Percentiles rank a stretch among this genome's conserved stretches.
phyloP scores from a whole-genome alignment of 1,139 yeast genomes.

The Neolecta irregularis region DNA sequence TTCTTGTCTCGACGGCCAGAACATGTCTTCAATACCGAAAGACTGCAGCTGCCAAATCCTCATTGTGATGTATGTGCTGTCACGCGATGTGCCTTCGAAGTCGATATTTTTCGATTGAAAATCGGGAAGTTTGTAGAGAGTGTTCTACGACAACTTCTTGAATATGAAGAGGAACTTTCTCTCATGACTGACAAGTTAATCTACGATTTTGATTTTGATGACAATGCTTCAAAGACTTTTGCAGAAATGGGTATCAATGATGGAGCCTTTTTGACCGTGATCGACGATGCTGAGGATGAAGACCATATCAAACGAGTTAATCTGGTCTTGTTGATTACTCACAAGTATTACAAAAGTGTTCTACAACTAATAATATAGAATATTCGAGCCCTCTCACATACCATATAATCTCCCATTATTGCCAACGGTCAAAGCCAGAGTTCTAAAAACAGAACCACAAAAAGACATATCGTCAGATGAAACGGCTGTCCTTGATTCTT shows the following conservation, averaged over 20 bases:
- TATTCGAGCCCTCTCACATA: slow-evolving; percentile 7
- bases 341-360: slow-evolving; percentile 8
- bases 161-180: slow-evolving; percentile 51
- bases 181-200: slow-evolving; percentile 51
- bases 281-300: slow-evolving; percentile 57
- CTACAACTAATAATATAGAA: slow-evolving; percentile 3
- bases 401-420: slow-evolving; percentile 2
- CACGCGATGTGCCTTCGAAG: slow-evolving; percentile 35
- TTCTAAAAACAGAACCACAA: not conserved
- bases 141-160: slow-evolving; percentile 33
- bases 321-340: slow-evolving; percentile 46
- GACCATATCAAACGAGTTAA: slow-evolving; percentile 29
- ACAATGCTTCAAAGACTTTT: slow-evolving; percentile 40
- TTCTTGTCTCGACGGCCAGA: slow-evolving; percentile 53
- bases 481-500: slow-evolving; percentile 14
- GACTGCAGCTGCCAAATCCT: slow-evolving; percentile 44
- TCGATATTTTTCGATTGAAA: slow-evolving; percentile 24
- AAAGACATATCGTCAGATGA: slow-evolving; percentile 3
- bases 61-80: slow-evolving; percentile 62
- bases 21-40: slow-evolving; percentile 51
- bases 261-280: slow-evolving; percentile 50
- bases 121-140: slow-evolving; percentile 34
- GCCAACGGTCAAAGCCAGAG: not conserved
- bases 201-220: slow-evolving; percentile 82
- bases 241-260: slow-evolving; percentile 39